Percentiles rank a stretch among this genome's conserved stretches.
These are phyloP conservation scores for Diphasiastrum complanatum DNA, from an alignment of 83 land plant genomes.

Conservation along the genomic window DNA sequence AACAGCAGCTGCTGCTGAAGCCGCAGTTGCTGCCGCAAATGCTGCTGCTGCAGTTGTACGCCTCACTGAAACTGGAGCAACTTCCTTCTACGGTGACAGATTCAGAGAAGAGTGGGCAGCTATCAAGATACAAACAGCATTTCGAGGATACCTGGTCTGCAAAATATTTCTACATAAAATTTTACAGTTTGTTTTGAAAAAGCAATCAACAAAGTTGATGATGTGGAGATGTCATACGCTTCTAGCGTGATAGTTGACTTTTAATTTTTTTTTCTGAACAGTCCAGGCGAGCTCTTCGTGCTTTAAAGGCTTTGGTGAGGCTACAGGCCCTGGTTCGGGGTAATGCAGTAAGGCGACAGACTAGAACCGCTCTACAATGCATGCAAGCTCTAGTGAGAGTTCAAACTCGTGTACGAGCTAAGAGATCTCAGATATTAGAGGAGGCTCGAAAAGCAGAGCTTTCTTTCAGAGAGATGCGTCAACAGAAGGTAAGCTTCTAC, in stretches of 20 bases:
- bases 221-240: no score
- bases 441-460: no score
- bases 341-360: neutral
- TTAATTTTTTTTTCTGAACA: neutral
- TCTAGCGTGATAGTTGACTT: no score
- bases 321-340: neutral
- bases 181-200: no score
- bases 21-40: conserved; percentile 71
- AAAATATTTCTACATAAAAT: no score
- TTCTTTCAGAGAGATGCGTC: no score
- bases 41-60: conserved; percentile 79
- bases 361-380: neutral
- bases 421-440: no score
- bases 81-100: conserved; percentile 35
- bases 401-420: neutral
- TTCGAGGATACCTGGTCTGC: conserved; percentile 79
- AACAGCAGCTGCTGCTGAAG: conserved; percentile 71
- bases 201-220: no score
- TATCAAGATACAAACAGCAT: conserved; percentile 72
- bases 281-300: neutral
- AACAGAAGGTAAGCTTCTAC: no score
- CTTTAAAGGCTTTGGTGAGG: neutral
- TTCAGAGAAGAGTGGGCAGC: conserved; percentile 64
- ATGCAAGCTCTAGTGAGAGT: neutral
- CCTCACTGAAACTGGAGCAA: conserved; percentile 31